Base-by-base conservation (phyloP, 108 stramenopile genomes). In the Cylindrotheca fusiformis region DNA sequence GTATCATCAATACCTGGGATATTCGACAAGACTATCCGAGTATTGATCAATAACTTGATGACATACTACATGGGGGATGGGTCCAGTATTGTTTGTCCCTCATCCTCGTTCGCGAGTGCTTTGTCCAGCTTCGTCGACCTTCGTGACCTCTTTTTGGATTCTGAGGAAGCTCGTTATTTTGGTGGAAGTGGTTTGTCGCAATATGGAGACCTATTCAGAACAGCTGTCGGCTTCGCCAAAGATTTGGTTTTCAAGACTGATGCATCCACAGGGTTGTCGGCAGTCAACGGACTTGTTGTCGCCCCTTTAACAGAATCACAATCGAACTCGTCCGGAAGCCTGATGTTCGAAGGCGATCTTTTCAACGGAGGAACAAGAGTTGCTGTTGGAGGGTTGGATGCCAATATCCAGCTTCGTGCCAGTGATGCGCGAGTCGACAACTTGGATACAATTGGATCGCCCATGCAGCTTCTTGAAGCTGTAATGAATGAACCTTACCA, bases 361-460 rank as follows among this genome's bases (percentile, higher is more conserved):
- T 62, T 83, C 63, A 31, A 57, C 21, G 47, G 47, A 55, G 77
- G 68, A 20, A 56, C 71, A 19, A 48, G 75, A 24, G 59, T 92
- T 24, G 64, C 67, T 28, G 63, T 85, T 23, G 82, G 84, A 50
- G 90, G 83, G 18, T 57, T 92, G 8, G 65, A 85, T 23, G 82
- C 85, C 46, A 68, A 41, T 10, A 59, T 88, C 31, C 58, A 71
- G 46, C 20, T 92, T 6, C 63, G 74, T 20, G 69, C 80, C 17
- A 74, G 60, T 27, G 71, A 88, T 60, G 64, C 78, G 12, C 59
- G 63, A 20, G 44, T 92, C 0, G 68, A 74, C 14, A 79, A 88
- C 48, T 33, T 92, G 2, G 74, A 92, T 46, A 79, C 79, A 27
- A 41, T 92, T 41, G 72, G 69, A 0, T 33, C 50, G 12, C 85